Evolutionary conservation across 805 yeast species (phyloP).

Genomic region (Candida ulmi): DNA sequence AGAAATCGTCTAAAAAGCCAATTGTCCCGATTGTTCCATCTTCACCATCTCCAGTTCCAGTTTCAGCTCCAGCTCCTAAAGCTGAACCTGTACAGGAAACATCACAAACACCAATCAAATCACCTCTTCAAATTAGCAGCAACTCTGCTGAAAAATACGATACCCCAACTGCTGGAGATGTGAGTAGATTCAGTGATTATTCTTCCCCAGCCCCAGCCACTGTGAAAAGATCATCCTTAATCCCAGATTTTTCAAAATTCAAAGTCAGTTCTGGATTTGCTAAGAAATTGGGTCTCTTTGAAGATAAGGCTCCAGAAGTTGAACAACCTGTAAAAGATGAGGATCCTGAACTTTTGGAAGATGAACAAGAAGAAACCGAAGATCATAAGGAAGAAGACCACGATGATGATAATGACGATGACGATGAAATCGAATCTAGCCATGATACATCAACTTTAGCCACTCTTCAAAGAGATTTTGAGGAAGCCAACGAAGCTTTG

Average conservation of each 20-base stretch:
- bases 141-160: not conserved
- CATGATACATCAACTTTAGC: conserved; percentile 13
- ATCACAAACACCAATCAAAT: not conserved
- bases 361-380: too few relatives aligned
- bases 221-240: conserved; percentile 19
- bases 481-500: conserved; percentile 16
- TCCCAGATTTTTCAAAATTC: conserved; percentile 28
- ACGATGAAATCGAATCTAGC: conserved; percentile 3
- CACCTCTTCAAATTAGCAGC: not conserved
- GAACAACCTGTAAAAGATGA: not conserved
- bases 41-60: too few relatives aligned
- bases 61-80: not conserved
- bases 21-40: not conserved
- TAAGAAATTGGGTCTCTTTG: conserved; percentile 26
- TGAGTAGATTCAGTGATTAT: conserved; percentile 5
- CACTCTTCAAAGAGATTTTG: conserved; percentile 20
- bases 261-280: conserved; percentile 32
- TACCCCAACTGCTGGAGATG: conserved; percentile 12
- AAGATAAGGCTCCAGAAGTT: not conserved
- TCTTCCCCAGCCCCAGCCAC: conserved; percentile 12
- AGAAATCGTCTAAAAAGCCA: not conserved
- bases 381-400: too few relatives aligned
- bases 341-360: not conserved
- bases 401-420: conserved; percentile 6
- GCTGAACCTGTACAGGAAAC: not conserved